These are phyloP conservation scores for Cryptococcus floricola DNA, from an alignment of 1,284 basidiomycete species.

Conservation along the genomic window DNA sequence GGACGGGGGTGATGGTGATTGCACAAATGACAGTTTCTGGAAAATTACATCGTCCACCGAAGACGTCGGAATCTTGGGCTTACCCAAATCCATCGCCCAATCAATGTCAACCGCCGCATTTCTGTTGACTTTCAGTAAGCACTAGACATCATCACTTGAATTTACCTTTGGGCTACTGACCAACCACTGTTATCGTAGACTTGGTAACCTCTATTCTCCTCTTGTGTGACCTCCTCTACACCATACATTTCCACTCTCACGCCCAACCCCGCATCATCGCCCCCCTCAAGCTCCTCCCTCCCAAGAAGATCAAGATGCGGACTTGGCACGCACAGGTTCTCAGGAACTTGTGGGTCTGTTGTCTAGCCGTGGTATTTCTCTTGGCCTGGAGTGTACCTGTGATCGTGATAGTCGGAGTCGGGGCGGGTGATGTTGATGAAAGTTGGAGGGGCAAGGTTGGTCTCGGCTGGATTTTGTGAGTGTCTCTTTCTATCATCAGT, in stretches of 20 bases:
- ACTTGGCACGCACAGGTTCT: not conserved
- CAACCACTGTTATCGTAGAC: not conserved
- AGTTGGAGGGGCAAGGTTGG: not conserved
- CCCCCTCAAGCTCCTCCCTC: not conserved
- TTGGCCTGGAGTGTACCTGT: conserved; percentile 6
- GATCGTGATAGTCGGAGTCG: not conserved
- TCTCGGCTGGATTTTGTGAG: conserved; percentile 7
- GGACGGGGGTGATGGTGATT: not conserved
- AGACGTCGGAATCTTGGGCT: not conserved
- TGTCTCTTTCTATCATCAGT: not conserved
- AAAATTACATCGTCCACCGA: not conserved
- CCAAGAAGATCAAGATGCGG: not conserved
- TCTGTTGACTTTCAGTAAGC: conserved; percentile 7
- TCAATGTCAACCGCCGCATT: conserved; percentile 10
- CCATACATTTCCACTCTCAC: conserved; percentile 2
- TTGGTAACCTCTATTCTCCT: not conserved
- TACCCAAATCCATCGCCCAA: conserved; percentile 1
- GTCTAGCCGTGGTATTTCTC: not conserved
- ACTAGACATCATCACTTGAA: too few relatives aligned
- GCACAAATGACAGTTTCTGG: conserved; percentile 8
- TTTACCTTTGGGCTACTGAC: not conserved
- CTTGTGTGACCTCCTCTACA: not conserved
- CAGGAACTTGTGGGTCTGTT: conserved; percentile 1
- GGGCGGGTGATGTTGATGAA: not conserved
- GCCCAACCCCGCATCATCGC: conserved; percentile 1